Conservation (phyloP, 108 stramenopile species). For the Seminavis robusta region DNA sequence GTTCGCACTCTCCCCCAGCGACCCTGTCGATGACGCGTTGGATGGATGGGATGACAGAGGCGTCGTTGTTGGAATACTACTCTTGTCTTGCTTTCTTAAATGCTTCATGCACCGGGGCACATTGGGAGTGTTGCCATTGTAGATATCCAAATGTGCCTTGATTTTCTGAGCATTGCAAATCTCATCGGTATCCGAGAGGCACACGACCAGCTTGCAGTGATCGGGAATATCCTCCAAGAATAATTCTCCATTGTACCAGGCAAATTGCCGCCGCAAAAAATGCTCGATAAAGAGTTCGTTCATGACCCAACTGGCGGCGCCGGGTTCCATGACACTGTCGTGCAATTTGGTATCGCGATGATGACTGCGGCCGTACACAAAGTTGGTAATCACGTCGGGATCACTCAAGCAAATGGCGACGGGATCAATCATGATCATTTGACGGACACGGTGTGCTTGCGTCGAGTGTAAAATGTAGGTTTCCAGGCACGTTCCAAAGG, state of each 20-base stretch:
- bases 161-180: conserved; percentile 67
- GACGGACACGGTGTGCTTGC: conserved; percentile 23
- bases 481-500: conserved; percentile 78
- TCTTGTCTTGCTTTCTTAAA: too few species aligned
- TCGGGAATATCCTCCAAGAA: conserved; percentile 74
- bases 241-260: conserved; percentile 86
- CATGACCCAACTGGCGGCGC: too few species aligned
- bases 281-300: conserved; percentile 82
- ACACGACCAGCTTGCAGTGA: conserved; percentile 39
- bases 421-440: conserved; percentile 76
- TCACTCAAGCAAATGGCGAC: conserved; percentile 76
- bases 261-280: conserved; percentile 83
- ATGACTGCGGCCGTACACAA: conserved; percentile 57
- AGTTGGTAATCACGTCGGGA: conserved; percentile 83
- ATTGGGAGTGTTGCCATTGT: too few species aligned
- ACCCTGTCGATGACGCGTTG: too few species aligned
- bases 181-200: conserved; percentile 66
- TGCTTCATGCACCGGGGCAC: too few species aligned
- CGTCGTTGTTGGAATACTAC: too few species aligned
- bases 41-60: too few species aligned
- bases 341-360: conserved; percentile 7
- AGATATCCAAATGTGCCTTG: conserved; percentile 6
- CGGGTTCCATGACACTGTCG: conserved; percentile 57
- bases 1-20: too few species aligned
- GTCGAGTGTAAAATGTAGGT: conserved; percentile 62